These are phyloP conservation scores for Alternaria brassicae DNA, from an alignment of 2,329 filamentous ascomycete genomes.

Conservation along the genomic window DNA sequence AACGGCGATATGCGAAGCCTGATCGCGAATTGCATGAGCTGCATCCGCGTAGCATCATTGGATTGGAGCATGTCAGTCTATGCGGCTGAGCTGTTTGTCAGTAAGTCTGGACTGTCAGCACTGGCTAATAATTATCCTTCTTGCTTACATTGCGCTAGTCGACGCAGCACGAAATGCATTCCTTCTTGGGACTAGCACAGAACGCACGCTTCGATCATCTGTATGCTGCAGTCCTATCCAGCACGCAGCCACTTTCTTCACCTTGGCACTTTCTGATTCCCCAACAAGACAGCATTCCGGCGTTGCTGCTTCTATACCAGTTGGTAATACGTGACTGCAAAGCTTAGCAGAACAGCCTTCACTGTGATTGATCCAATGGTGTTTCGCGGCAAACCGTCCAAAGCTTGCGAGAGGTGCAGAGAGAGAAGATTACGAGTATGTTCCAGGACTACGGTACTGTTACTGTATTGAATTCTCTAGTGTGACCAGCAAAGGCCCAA, in stretches of 20 bases:
- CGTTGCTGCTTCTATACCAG: background rate
- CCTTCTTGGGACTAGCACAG: constrained; percentile 1
- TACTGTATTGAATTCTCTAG: constrained; percentile 15
- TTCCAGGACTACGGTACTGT: background rate
- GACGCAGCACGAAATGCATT: constrained; percentile 8
- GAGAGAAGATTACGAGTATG: constrained; percentile 23
- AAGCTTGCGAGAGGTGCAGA: constrained; percentile 29
- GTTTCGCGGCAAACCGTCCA: constrained; percentile 29
- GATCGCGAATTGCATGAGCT: background rate
- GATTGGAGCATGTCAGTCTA: background rate
- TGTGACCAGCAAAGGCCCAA: constrained; percentile 32
- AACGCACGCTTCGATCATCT: background rate
- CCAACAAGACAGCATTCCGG: background rate
- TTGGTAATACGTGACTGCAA: background rate
- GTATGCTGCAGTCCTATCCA: background rate
- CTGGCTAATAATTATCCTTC: background rate
- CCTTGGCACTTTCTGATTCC: background rate
- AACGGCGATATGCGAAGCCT: background rate
- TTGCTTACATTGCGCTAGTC: background rate
- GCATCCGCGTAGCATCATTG: background rate
- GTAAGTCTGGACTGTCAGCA: background rate
- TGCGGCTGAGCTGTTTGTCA: background rate
- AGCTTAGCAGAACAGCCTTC: background rate
- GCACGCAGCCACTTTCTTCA: background rate
- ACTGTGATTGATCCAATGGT: constrained; percentile 10